Conservation (phyloP, 352 stramenopile species). For the Pythium plurisporium region DNA sequence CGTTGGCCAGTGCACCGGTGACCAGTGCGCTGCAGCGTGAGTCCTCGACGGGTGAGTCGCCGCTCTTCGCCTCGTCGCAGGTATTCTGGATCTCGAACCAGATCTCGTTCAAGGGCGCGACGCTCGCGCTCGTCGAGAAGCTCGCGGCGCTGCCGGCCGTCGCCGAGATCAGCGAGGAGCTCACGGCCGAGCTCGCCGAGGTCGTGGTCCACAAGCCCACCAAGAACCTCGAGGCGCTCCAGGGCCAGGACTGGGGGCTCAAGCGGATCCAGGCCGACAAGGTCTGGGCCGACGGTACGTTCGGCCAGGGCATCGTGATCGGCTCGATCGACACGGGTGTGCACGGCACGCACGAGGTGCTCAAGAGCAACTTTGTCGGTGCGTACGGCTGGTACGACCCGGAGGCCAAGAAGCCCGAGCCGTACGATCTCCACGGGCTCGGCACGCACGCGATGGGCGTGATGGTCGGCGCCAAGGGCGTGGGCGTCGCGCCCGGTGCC, state of each 20-base stretch:
- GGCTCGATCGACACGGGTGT: constrained; percentile 30
- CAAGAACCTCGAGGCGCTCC: neutral
- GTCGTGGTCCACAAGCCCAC: no score
- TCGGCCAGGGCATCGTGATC: constrained; percentile 23
- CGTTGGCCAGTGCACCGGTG: neutral
- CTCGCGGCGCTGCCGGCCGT: constrained; percentile 3
- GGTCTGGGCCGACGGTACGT: constrained; percentile 24
- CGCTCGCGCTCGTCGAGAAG: constrained; percentile 19
- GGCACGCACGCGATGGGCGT: constrained; percentile 19
- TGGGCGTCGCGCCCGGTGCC: constrained; percentile 15
- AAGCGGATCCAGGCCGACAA: constrained; percentile 10
- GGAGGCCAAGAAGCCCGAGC: constrained; percentile 9
- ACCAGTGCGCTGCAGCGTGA: no score
- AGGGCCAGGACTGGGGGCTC: constrained; percentile 19
- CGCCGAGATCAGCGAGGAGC: constrained; percentile 9
- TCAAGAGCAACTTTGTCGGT: constrained; percentile 10
- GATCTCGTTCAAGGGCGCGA: constrained; percentile 27
- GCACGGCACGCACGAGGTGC: constrained; percentile 17
- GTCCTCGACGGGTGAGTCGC: no score
- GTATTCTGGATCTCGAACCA: constrained; percentile 41
- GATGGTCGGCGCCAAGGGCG: constrained; percentile 8
- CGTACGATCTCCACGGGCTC: constrained; percentile 25
- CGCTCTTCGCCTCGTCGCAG: no score
- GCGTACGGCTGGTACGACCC: constrained; percentile 25
- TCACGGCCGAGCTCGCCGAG: neutral